Conservation (phyloP, 495 filamentous ascomycete genomes). For the Cercophora sp. region DNA sequence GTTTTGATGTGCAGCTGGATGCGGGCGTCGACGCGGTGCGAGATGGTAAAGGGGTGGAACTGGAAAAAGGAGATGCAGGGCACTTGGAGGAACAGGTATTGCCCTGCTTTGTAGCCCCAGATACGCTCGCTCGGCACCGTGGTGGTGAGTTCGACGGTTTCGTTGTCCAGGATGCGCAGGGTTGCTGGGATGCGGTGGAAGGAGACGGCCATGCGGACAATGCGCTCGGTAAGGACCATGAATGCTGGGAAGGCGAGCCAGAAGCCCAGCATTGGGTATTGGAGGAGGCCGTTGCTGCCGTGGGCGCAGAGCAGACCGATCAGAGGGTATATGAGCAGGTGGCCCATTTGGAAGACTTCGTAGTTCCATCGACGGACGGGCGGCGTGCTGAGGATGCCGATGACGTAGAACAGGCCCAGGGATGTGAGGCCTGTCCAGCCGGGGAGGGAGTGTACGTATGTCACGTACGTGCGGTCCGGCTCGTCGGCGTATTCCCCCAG, state of each 20-base stretch:
- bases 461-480: slow-evolving; percentile 22
- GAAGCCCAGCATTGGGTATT: slow-evolving; percentile 39
- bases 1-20: slow-evolving; percentile 42
- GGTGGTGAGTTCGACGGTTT: slow-evolving; percentile 32
- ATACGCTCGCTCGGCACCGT: slow-evolving; percentile 24
- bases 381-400: slow-evolving; percentile 30
- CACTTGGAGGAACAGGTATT: slow-evolving; percentile 38
- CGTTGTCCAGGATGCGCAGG: slow-evolving; percentile 29
- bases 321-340: slow-evolving; percentile 38
- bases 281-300: slow-evolving; percentile 29
- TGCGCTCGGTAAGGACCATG: slow-evolving; percentile 29
- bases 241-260: slow-evolving; percentile 36
- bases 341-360: slow-evolving; percentile 37
- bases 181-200: slow-evolving; percentile 27
- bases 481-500: slow-evolving; percentile 15
- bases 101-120: slow-evolving; percentile 36
- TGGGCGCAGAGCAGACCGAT: slow-evolving; percentile 32
- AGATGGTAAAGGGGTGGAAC: slow-evolving; percentile 32
- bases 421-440: slow-evolving; percentile 32
- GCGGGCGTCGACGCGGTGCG: slow-evolving; percentile 27
- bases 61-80: slow-evolving; percentile 31
- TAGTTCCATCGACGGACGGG: slow-evolving; percentile 29
- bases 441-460: slow-evolving; percentile 23
- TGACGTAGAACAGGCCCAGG: slow-evolving; percentile 28
- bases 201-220: slow-evolving; percentile 21